Evolutionary conservation across 2,329 filamentous ascomycete genomes (phyloP), one percentile per base, ranked within the genome.

Genomic region (Aspergillus tubingensis): DNA sequence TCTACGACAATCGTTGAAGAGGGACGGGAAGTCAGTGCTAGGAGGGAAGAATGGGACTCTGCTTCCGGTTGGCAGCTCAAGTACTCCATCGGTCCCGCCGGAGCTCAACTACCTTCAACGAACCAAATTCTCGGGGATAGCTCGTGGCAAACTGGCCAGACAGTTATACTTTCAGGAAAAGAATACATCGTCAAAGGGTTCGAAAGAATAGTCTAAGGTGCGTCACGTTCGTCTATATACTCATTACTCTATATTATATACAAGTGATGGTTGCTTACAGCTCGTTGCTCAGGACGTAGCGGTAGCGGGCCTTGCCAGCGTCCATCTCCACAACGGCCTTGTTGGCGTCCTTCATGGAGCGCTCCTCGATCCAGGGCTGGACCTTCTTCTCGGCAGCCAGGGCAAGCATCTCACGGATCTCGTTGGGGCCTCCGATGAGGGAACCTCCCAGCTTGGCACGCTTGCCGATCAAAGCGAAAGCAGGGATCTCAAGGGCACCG

Each of bases 401-500:
- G n/a, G 76, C 64, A 57, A 81, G 67, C 79, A 81, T 80, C 59
- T 79, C 74, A 11, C 72, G 68, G 51, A 80, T 79, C 62, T 80
- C 73, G 8, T 63, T 61, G 5, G 75, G 77, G 44, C 72, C 71
- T 5, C 79, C 78, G 52, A 80, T 77, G 25, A 73, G 36, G 3
- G 74, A 77, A 3, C 84, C 84, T 8, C 76, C 78, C 17, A 87
- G 71, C 68, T 79, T 82, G 58, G 79, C 62, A 10, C 70, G 66
- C 27, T 83, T 86, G 5, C 66, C 68, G 48, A 90, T 84, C 56
- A 91, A 74, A 0, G 80, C 73, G 65, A 84, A 84, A 5, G 83
- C 83, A 55, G 79, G 81, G 66, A 90, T 82, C 2, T 77, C 73
- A 2, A 85, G 84, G 15, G 70, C 61, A 8, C 73, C 73, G 52